phyloP scores from a whole-genome alignment of 495 filamentous ascomycete genomes.

The Penicillium malachiteum region DNA sequence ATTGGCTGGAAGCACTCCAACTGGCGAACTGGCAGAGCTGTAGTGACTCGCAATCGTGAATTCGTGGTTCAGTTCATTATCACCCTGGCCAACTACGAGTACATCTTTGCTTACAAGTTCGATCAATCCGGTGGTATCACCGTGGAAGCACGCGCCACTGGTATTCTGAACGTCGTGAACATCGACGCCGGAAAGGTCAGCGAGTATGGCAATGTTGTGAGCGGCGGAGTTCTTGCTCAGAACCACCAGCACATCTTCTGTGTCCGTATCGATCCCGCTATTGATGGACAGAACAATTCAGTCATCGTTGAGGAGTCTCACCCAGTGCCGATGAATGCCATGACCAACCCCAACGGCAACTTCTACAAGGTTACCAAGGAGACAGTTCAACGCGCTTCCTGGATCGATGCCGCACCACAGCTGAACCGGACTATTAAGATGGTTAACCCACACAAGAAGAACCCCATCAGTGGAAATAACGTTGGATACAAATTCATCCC shows the following conservation, averaged over 20 bases:
- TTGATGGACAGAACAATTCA: constrained; percentile 74
- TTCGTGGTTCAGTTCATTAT: constrained; percentile 74
- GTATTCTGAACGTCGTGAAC: constrained; percentile 85
- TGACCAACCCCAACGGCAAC: constrained; percentile 79
- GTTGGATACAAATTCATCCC: constrained; percentile 81
- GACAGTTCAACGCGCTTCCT: constrained; percentile 60
- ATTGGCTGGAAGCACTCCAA: constrained; percentile 74
- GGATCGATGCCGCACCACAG: constrained; percentile 64
- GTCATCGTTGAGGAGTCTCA: constrained; percentile 72
- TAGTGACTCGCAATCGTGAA: constrained; percentile 60
- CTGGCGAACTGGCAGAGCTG: constrained; percentile 65
- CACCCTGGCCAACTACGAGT: constrained; percentile 83
- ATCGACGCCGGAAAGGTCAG: constrained; percentile 61
- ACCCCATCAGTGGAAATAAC: constrained; percentile 71
- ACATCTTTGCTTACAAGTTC: constrained; percentile 85
- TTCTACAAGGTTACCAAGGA: constrained; percentile 69
- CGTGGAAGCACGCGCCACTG: constrained; percentile 84
- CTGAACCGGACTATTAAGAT: constrained; percentile 80
- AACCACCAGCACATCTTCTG: constrained; percentile 93
- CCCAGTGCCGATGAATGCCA: constrained; percentile 63
- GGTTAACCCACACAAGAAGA: constrained; percentile 65
- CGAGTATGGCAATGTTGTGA: constrained; percentile 80
- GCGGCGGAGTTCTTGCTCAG: constrained; percentile 77
- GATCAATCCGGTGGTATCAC: constrained; percentile 80
- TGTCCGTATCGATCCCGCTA: constrained; percentile 80